Conservation (phyloP, 2,329 filamentous ascomycete species). For the Bipolaris cookei region DNA sequence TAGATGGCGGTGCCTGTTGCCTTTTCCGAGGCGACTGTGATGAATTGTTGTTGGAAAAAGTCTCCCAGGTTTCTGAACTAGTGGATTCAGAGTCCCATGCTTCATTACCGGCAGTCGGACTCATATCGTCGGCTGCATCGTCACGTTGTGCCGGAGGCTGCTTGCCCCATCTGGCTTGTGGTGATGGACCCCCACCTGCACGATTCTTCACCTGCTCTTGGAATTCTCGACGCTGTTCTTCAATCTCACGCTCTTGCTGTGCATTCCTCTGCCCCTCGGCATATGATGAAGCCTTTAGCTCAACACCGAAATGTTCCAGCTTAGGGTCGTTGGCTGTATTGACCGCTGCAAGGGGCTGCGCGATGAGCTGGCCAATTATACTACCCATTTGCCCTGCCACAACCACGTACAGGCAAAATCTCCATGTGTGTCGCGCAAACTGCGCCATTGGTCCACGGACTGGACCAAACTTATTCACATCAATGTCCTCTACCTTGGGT, state of each 20-base stretch:
- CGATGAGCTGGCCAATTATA: conserved; percentile 43
- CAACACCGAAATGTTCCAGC: conserved; percentile 49
- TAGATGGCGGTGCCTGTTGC: conserved; percentile 13
- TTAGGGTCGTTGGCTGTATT: conserved; percentile 50
- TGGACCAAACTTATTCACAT: conserved; percentile 49
- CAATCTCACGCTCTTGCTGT: conserved; percentile 25
- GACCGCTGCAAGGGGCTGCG: conserved; percentile 42
- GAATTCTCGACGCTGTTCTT: conserved; percentile 28
- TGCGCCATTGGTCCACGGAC: conserved; percentile 44
- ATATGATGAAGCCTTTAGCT: conserved; percentile 39
- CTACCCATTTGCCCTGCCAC: conserved; percentile 42
- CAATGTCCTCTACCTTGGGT: conserved; percentile 48
- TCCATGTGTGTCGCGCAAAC: conserved; percentile 35
- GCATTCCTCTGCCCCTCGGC: conserved; percentile 17
- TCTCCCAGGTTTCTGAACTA: conserved; percentile 18
- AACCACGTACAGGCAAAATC: conserved; percentile 34
- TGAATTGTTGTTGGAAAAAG: conserved; percentile 24
- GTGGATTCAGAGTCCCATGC: conserved; percentile 28
- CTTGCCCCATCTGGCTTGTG: conserved; percentile 40
- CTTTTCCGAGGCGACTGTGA: conserved; percentile 17
- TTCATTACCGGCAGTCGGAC: conserved; percentile 52
- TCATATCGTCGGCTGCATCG: conserved; percentile 51
- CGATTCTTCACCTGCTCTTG: conserved; percentile 28
- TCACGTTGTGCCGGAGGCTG: conserved; percentile 20
- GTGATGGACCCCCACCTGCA: conserved; percentile 47